phyloP scores from a whole-genome alignment of 805 yeast species.

The Candida xiaguanensis region DNA sequence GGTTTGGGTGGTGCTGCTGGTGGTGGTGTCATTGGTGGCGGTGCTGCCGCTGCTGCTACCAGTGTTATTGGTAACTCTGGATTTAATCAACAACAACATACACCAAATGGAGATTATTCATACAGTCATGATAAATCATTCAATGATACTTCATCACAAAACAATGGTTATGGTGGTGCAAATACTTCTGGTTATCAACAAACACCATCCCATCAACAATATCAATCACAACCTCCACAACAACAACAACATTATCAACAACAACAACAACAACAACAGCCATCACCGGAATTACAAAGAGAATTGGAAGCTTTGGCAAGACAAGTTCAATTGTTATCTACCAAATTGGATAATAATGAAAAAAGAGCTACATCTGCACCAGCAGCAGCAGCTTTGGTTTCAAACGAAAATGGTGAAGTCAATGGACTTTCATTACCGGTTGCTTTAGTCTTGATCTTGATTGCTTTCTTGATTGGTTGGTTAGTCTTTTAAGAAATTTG shows the following conservation, averaged over 20 bases:
- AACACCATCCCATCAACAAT: slow-evolving; percentile 8
- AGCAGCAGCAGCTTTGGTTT: slow-evolving; percentile 1
- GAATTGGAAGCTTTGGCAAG: slow-evolving; percentile 29
- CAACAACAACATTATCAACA: slow-evolving; percentile 5
- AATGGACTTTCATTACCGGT: slow-evolving; percentile 53
- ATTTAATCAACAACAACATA: slow-evolving; percentile 3
- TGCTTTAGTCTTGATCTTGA: slow-evolving; percentile 44
- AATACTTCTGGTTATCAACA: slow-evolving; percentile 4
- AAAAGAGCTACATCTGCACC: slow-evolving; percentile 2
- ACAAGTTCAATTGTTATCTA: slow-evolving; percentile 40
- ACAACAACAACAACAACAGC: slow-evolving; percentile 7
- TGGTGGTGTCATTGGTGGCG: slow-evolving; percentile 14
- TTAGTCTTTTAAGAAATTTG: slow-evolving; percentile 54
- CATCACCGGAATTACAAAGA: slow-evolving; percentile 29
- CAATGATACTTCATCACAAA: slow-evolving; percentile 6
- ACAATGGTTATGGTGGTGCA: slow-evolving; percentile 8
- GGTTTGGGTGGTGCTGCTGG: slow-evolving; percentile 9
- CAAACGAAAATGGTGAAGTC: slow-evolving; percentile 18
- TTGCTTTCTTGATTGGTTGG: slow-evolving; percentile 68
- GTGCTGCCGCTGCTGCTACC: slow-evolving; percentile 11
- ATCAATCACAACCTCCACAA: slow-evolving; percentile 8
- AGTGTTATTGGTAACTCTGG: slow-evolving; percentile 3
- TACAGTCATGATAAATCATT: slow-evolving; percentile 6
- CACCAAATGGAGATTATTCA: slow-evolving; percentile 5
- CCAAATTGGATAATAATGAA: slow-evolving; percentile 43